phyloP scores from a whole-genome alignment of 192 early-diverging fungal species.

The Rhizophagus clarus region DNA sequence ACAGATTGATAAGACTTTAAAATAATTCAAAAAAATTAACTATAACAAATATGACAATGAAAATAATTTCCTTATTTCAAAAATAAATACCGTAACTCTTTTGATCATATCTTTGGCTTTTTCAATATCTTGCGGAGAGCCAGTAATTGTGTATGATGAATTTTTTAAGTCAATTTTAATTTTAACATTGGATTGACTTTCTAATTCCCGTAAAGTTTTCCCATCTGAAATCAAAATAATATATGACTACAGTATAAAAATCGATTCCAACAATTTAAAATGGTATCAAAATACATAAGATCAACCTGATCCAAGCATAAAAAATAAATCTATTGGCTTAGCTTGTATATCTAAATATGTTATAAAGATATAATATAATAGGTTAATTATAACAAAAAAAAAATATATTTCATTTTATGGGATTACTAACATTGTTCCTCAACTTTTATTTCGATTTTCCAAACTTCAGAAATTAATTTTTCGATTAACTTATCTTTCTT shows the following conservation, averaged over 20 bases:
- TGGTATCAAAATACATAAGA: background rate
- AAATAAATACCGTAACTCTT: slow-evolving; percentile 9
- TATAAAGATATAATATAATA: background rate
- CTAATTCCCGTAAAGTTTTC: slow-evolving; percentile 3
- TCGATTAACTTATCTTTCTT: background rate
- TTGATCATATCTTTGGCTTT: slow-evolving; percentile 20
- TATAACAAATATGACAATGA: background rate
- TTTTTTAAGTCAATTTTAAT: slow-evolving; percentile 7
- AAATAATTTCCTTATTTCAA: background rate
- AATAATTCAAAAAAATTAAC: background rate
- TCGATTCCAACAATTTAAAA: background rate
- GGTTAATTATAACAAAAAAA: background rate
- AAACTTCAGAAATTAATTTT: background rate
- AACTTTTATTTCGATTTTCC: background rate
- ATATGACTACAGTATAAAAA: background rate
- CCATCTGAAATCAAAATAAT: slow-evolving; percentile 1
- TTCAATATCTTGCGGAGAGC: background rate
- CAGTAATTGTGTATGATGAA: slow-evolving; percentile 5
- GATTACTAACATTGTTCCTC: background rate
- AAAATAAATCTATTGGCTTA: slow-evolving; percentile 5
- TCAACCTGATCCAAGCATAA: background rate
- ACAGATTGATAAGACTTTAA: background rate
- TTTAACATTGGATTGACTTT: slow-evolving; percentile 3
- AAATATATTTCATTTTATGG: background rate
- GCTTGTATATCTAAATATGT: background rate